phyloP scores from a whole-genome alignment of 1,284 basidiomycete species.

The Chondrostereum purpureum region DNA sequence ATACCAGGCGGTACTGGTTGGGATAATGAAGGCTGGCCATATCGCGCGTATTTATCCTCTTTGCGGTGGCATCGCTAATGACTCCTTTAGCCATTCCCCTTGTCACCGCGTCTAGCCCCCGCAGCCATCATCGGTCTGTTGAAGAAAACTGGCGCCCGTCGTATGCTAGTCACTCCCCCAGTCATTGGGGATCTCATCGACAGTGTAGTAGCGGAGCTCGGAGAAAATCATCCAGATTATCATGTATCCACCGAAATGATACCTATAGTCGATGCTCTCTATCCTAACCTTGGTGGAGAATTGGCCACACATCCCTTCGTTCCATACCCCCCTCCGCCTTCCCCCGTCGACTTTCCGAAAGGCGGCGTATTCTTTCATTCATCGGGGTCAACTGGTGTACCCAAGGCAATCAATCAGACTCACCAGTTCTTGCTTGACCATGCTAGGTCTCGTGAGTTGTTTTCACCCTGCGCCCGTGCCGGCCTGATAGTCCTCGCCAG shows the following conservation, averaged over 20 bases:
- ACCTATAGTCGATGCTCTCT: slow-evolving; percentile 22
- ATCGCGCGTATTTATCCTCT: too few relatives aligned
- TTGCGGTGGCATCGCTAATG: too few relatives aligned
- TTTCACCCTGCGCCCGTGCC: too few relatives aligned
- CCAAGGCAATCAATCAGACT: slow-evolving; percentile 21
- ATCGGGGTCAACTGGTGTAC: slow-evolving; percentile 23
- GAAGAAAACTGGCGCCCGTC: slow-evolving; percentile 20
- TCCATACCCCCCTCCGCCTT: slow-evolving; percentile 17
- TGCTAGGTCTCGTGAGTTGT: slow-evolving; percentile 22
- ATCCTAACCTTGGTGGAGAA: slow-evolving; percentile 23
- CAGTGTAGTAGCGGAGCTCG: slow-evolving; percentile 17
- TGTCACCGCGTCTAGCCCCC: slow-evolving; percentile 30
- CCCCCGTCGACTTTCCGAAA: slow-evolving; percentile 9
- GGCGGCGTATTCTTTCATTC: slow-evolving; percentile 21
- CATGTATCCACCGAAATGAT: slow-evolving; percentile 24
- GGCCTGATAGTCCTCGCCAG: slow-evolving; percentile 7
- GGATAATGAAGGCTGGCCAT: slow-evolving; percentile 23
- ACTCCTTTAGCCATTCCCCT: slow-evolving; percentile 23
- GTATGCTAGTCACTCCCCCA: slow-evolving; percentile 24
- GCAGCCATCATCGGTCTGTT: slow-evolving; percentile 26
- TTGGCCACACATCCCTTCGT: slow-evolving; percentile 16
- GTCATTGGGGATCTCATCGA: slow-evolving; percentile 21
- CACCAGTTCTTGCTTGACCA: slow-evolving; percentile 16
- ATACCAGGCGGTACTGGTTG: slow-evolving; percentile 24
- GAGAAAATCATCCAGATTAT: slow-evolving; percentile 7